phyloP scores from a whole-genome alignment of 2,329 filamentous ascomycete genomes.

The Diplodia corticola region DNA sequence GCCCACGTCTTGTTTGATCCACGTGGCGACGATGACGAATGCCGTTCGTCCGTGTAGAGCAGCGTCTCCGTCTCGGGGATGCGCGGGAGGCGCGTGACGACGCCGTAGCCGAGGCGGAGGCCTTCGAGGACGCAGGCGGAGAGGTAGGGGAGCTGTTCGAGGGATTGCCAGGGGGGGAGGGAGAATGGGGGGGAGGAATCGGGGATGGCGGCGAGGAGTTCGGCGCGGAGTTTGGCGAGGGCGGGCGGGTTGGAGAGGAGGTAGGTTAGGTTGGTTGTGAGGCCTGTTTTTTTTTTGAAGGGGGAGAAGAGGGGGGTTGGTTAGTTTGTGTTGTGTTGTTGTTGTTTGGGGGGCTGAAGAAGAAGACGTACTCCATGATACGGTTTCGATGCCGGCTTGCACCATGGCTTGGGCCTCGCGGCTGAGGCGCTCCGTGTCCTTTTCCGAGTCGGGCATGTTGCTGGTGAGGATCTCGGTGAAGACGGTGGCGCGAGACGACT shows the following conservation, averaged over 20 bases:
- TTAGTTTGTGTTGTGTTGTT: background rate
- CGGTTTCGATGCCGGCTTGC: constrained; percentile 37
- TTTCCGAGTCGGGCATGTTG: constrained; percentile 31
- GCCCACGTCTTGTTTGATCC: constrained; percentile 8
- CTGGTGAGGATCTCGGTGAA: constrained; percentile 10
- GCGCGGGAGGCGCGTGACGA: constrained; percentile 36
- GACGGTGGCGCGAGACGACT: background rate
- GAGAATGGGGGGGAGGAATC: constrained; percentile 28
- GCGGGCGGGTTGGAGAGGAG: constrained; percentile 32
- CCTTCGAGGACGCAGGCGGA: constrained; percentile 31
- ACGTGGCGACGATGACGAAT: no score
- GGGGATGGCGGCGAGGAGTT: constrained; percentile 30
- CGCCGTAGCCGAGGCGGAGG: constrained; percentile 41
- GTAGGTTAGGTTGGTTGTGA: constrained; percentile 35
- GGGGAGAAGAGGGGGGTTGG: no score
- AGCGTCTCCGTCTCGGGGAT: constrained; percentile 8
- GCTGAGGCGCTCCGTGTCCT: constrained; percentile 35
- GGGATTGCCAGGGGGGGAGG: background rate
- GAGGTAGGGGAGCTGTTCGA: constrained; percentile 25
- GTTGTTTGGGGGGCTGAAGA: background rate
- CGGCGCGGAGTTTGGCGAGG: constrained; percentile 29
- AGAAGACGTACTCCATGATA: constrained; percentile 7
- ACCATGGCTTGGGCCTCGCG: constrained; percentile 36
- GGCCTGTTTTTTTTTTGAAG: no score
- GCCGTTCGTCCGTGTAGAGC: constrained; percentile 17